Base-by-base conservation (phyloP, 805 yeast genomes). In the Zygoascus bituminiphila region DNA sequence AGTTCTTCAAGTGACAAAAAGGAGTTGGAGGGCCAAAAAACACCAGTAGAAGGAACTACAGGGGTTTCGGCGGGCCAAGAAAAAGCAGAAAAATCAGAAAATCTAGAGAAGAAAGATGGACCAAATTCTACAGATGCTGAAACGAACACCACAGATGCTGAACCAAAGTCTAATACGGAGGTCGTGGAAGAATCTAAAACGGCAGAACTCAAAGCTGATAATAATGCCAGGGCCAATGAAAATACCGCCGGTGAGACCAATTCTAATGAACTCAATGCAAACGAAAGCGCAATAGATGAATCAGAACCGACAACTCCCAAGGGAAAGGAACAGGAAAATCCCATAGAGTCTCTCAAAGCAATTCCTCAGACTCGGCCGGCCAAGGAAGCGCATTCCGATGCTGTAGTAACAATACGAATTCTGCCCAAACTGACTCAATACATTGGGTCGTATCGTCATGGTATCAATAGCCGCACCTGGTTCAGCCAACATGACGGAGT, bases 381-480 rank as follows among this genome's bases (percentile, higher is more conserved):
- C 17, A 24, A 22, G 42, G 60, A 55, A 6, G n/a, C n/a, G 10
- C 33, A 29, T 12, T 39, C 45, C 6, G 87, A 82, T 57, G 63
- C 82, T 37, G 63, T 80, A 1, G 85, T 78, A 4, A 75, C 81
- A 2, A 44, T 84, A 14, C 58, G 79, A 26, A 62, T 91, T 24
- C 68, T 93, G 44, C 98, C 98, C 0, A 67, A 77, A 1, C 68
- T 93, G 42, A 68, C 70, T n/a, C 51, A 58, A 31, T 91, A 93
- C 60, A 63, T 66, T 17, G 94, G 96, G 1, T 69, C 75, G 33
- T 81, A 64, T 59, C 74, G 84, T 43, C 73, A 84, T 63, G 89
- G 84, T 5, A 67, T 89, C 51, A 78, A 79, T 58, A 79, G 95
- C 1, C 74, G 97, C 45, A 64, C 77, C 2, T 91, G 98, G 97